phyloP scores from a whole-genome alignment of 2,329 filamentous ascomycete species.

The Cladosporium sp. region DNA sequence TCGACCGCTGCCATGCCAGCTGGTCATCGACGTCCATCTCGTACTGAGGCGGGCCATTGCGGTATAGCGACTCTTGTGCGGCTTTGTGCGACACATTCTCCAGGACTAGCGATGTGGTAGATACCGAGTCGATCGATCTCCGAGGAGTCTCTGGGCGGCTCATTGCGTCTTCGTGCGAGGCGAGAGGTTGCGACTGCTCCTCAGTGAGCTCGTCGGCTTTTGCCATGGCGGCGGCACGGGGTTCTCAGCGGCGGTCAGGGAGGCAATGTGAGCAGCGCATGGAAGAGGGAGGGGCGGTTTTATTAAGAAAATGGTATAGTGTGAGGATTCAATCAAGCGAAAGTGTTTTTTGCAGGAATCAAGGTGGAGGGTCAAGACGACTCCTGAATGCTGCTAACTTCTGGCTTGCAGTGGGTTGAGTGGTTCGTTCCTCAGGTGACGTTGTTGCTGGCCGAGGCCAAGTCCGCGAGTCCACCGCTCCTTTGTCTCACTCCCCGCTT shows the following conservation, averaged over 20 bases:
- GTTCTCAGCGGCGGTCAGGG: neutral
- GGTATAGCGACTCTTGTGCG: constrained; percentile 40
- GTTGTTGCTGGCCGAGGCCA: neutral
- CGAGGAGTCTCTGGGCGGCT: constrained; percentile 37
- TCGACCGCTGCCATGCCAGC: constrained; percentile 36
- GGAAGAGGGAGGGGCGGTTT: neutral
- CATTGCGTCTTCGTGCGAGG: constrained; percentile 29
- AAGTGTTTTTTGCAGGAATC: too few species aligned
- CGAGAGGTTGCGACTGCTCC: constrained; percentile 45
- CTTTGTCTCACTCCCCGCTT: neutral
- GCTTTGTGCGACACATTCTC: constrained; percentile 63
- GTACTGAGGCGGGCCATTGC: constrained; percentile 30
- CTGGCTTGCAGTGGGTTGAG: neutral
- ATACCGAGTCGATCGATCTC: constrained; percentile 66
- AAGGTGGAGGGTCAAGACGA: neutral
- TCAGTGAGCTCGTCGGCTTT: constrained; percentile 27
- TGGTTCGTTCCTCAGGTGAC: neutral
- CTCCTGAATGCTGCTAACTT: too few species aligned
- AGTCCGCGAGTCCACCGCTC: neutral
- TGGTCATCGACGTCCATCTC: constrained; percentile 50
- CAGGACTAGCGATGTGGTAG: constrained; percentile 76
- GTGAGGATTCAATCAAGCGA: too few species aligned
- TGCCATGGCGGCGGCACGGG: constrained; percentile 15
- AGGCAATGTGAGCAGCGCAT: neutral
- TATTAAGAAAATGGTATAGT: neutral